A percentile compares a stretch with the other conserved stretches of the same genome.
Evolutionary conservation across 305 asterid species (phyloP).

Genomic region (Fraxinus baroniana): DNA sequence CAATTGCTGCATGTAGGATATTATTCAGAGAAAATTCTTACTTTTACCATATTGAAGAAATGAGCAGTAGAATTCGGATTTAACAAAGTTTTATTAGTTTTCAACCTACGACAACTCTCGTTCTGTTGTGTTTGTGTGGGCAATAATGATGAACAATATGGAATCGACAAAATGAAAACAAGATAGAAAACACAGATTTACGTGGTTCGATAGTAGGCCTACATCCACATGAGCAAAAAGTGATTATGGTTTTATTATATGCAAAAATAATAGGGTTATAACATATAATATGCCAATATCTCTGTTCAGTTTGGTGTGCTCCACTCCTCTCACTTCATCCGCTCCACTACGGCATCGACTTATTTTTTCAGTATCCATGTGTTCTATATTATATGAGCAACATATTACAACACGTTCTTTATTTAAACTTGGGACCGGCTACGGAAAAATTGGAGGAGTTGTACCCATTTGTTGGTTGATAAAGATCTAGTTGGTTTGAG

Average conservation of each 20-base stretch:
- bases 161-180: not conserved
- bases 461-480: not conserved
- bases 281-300: not conserved
- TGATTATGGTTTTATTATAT: not conserved
- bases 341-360: not conserved
- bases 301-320: not conserved
- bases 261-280: not conserved
- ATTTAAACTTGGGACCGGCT: not conserved
- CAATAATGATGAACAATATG: not conserved
- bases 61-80: not conserved
- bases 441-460: not conserved
- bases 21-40: not conserved
- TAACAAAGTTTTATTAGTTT: not conserved
- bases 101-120: not conserved
- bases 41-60: not conserved
- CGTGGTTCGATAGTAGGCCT: not conserved
- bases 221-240: not conserved
- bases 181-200: not conserved
- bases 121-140: not conserved
- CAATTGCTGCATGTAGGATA: not conserved
- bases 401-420: not conserved
- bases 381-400: not conserved
- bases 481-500: not conserved
- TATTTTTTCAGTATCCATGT: not conserved
- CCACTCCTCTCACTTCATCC: not conserved